Conservation (phyloP, 1,284 basidiomycete species). For the Somion occarium region DNA sequence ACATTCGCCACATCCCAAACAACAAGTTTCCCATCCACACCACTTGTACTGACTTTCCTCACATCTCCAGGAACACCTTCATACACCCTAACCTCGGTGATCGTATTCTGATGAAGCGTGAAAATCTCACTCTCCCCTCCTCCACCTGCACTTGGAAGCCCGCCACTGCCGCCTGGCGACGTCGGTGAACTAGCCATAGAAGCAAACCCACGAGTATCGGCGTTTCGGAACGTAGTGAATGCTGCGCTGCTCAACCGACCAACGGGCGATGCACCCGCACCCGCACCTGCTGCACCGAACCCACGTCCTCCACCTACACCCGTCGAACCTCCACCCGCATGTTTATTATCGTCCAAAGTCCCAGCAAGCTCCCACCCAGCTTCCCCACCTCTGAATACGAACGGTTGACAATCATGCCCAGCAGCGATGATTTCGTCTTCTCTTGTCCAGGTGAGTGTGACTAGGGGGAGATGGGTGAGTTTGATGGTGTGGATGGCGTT, state of each 20-base stretch:
- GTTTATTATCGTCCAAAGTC: slow-evolving; percentile 78
- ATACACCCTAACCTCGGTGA: slow-evolving; percentile 85
- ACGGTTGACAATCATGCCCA: slow-evolving; percentile 96
- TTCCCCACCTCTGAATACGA: slow-evolving; percentile 74
- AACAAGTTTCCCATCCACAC: slow-evolving; percentile 91
- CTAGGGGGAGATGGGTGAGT: slow-evolving; percentile 72
- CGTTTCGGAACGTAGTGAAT: slow-evolving; percentile 93
- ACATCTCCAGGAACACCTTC: slow-evolving; percentile 61
- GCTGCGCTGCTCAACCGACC: slow-evolving; percentile 92
- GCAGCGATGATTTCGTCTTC: slow-evolving; percentile 85
- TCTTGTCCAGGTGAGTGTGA: slow-evolving; percentile 81
- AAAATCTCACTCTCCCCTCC: slow-evolving; percentile 66
- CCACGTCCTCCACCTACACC: slow-evolving; percentile 30
- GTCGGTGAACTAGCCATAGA: slow-evolving; percentile 36
- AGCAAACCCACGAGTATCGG: slow-evolving; percentile 82
- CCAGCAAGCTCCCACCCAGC: slow-evolving; percentile 73
- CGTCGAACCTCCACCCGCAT: slow-evolving; percentile 33
- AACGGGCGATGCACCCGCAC: slow-evolving; percentile 39
- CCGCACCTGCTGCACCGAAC: not conserved
- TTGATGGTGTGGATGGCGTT: slow-evolving; percentile 64
- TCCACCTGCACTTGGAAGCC: slow-evolving; percentile 17
- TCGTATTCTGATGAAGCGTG: slow-evolving; percentile 98
- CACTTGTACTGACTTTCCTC: slow-evolving; percentile 83
- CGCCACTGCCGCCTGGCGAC: slow-evolving; percentile 7
- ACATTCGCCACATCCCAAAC: slow-evolving; percentile 80